Percentiles rank a stretch among this genome's conserved stretches.
These are phyloP conservation scores for Fusarium dlaminii DNA, from an alignment of 2,329 filamentous ascomycete genomes.

Conservation along the genomic window DNA sequence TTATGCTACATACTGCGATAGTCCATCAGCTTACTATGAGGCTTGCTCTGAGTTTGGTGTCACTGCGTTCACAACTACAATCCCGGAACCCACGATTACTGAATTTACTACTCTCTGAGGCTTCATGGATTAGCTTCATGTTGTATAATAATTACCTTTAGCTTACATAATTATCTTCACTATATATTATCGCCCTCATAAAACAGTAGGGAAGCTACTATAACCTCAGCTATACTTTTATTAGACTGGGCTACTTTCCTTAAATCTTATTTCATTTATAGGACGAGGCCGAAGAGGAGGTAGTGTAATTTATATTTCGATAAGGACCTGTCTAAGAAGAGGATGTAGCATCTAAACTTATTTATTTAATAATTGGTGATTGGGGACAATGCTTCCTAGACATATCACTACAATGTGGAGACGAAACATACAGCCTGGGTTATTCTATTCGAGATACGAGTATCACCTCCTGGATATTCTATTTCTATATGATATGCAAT, in stretches of 20 bases:
- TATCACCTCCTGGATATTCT: not conserved
- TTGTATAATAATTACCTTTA: not conserved
- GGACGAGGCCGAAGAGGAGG: not conserved
- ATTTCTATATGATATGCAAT: not conserved
- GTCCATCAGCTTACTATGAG: not conserved
- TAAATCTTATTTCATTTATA: not conserved
- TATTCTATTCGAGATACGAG: not conserved
- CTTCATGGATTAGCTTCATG: accelerated
- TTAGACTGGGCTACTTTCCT: not conserved
- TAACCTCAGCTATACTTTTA: not conserved
- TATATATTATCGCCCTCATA: too few species aligned
- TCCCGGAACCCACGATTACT: not conserved
- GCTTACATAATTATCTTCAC: too few species aligned
- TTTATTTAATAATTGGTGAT: not conserved
- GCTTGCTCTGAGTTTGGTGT: not conserved
- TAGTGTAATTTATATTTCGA: too few species aligned
- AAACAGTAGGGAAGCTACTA: not conserved
- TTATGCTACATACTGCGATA: not conserved
- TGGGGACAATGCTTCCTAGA: not conserved
- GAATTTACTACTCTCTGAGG: not conserved
- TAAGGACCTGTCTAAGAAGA: too few species aligned
- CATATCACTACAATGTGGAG: not conserved
- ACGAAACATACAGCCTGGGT: not conserved
- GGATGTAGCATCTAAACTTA: not conserved
- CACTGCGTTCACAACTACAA: not conserved